Evolutionary conservation across 371 early-diverging fungal species (phyloP).

Genomic region (Rhizomucor pusillus): DNA sequence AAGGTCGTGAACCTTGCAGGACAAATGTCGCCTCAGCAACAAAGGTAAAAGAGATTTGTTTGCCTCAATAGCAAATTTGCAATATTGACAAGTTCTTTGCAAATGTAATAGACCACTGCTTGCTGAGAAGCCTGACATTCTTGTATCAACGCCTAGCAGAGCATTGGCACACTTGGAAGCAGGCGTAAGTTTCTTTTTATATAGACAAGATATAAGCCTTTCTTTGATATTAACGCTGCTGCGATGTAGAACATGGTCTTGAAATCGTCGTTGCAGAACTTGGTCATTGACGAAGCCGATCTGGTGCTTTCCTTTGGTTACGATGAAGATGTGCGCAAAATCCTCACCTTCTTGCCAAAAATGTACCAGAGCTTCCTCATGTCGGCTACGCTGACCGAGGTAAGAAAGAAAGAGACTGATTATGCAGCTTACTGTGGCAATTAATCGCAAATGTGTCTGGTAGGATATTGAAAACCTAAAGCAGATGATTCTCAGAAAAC

Average conservation of each 20-base stretch:
- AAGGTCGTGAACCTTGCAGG: slow-evolving; percentile 73
- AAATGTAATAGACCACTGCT: slow-evolving; percentile 64
- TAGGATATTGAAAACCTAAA: slow-evolving; percentile 84
- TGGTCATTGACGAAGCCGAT: slow-evolving; percentile 97
- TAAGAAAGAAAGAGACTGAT: slow-evolving; percentile 2
- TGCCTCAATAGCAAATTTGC: background rate
- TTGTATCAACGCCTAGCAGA: slow-evolving; percentile 83
- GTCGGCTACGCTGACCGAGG: slow-evolving; percentile 82
- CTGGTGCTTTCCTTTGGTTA: slow-evolving; percentile 92
- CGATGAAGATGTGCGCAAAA: slow-evolving; percentile 78
- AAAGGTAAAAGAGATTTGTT: slow-evolving; percentile 44
- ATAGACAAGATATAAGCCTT: background rate
- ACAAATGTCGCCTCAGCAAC: slow-evolving; percentile 58
- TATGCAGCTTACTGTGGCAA: background rate
- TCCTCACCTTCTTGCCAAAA: slow-evolving; percentile 71
- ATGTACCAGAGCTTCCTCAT: slow-evolving; percentile 87
- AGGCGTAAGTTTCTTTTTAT: slow-evolving; percentile 18
- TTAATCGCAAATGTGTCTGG: too few relatives aligned
- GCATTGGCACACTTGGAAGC: slow-evolving; percentile 70
- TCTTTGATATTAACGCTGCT: too few relatives aligned
- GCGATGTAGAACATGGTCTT: slow-evolving; percentile 51
- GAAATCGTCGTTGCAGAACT: slow-evolving; percentile 64
- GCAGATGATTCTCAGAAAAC: slow-evolving; percentile 80
- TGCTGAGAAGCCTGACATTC: slow-evolving; percentile 80
- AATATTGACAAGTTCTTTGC: background rate